Base-by-base conservation (phyloP, 345 rosid genomes). In the Ceriops zippeliana region DNA sequence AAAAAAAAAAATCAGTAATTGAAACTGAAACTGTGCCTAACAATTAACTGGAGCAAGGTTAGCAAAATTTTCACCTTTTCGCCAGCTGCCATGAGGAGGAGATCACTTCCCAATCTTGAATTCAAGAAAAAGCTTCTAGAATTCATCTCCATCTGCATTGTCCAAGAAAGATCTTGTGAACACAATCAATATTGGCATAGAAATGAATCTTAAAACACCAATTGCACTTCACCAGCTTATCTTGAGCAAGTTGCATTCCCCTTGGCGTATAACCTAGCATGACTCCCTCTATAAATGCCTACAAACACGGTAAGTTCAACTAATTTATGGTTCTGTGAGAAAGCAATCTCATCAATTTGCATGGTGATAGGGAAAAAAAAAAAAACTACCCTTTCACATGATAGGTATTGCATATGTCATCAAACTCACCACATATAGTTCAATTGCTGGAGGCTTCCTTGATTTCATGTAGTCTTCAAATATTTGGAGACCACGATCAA, bases 241-340 rank as follows among this genome's bases (percentile, higher is more conserved):
- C 91, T 78, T 90, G 89, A 75, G 98, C 99, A 65, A 95, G 76
- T 80, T 95, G 82, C 97, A 91, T 95, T 73, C 99, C 99, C 72
- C 74, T 83, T 47, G 90, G 81, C 37, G 98, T 86, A 78, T 91
- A 75, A 15, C 90, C 93, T 42, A 78, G 52, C 98, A 95, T 95
- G 61, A 97, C 98, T 76, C 98, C 99, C 56, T 88, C 98, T 59
- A 81, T 67, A 27, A 91, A 83, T 13, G 96, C 84, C 99, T 91
- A 81, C 75, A 78, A 54, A 63, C 69, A 70, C 73, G 65, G 60
- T 31, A 72, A 78, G 42, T 70, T 37, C 49, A 38, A 61, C 20
- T 28, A 42, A 58, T 59, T 67, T 62, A 57, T n/a, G 24, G 58
- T 8, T 6, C 5, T 37, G 17, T 10, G 52, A 10, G 3, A 24